Base-by-base conservation (phyloP, 352 stramenopile species). In the Pythium rishiriense region DNA sequence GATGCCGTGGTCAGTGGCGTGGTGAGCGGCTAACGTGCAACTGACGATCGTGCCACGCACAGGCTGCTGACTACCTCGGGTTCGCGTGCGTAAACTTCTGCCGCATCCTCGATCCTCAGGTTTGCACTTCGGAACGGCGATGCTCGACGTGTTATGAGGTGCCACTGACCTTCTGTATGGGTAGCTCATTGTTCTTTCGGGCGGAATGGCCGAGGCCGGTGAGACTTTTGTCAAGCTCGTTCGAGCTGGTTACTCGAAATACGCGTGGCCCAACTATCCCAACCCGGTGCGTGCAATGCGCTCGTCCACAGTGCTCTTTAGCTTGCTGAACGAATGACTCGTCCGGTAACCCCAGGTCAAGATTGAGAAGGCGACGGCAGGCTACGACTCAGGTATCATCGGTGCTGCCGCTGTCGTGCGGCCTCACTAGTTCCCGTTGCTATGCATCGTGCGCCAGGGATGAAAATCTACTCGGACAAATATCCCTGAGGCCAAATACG, bases 351-450 rank as follows among this genome's bases (percentile, higher is more conserved):
- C 42, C 14, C 29, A 91, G 83, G 80, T 91, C 49, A 69, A 62
- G 35, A 91, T 94, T 60, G 83, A 91, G 59, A 92, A 91, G 54
- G 80, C 84, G 21, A 91, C 70, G 31, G 84, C 80, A 4, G 86
- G 86, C n/a, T 95, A 95, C 66, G 78, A 93, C 67, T 87, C 84
- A 17, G 86, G 86, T 5, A 90, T 95, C 67, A 88, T 95, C 49
- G 86, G 86, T 35, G 84, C 83, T 4, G 86, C 81, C 9, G 83
- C 83, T 22, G 58, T 56, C 31, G 58, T 49, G 37, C 58, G 58
- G 31, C 54, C 33, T 2, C 53, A 68, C 29, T 61, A 58, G 25
- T 25, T 2, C 7, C 42, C 14, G 25, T 25, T 42, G 4, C 17
- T n/a, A 31, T 28, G 19, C 11, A 3, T 31, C 26, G 1, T 42